Evolutionary conservation across 2,329 filamentous ascomycete genomes (phyloP).

Genomic region (Penicillium sp.): DNA sequence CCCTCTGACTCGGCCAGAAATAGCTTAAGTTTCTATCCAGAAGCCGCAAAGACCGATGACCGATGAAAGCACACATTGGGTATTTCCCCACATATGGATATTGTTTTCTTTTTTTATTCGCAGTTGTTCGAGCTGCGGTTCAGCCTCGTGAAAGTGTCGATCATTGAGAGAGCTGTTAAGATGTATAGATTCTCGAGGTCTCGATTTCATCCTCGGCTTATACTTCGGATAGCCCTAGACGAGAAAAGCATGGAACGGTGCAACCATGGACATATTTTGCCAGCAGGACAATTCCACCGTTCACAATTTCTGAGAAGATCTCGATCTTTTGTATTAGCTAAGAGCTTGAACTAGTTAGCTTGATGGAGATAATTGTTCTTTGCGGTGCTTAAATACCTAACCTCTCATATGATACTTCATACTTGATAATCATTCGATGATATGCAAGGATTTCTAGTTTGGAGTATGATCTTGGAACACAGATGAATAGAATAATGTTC

Average conservation of each 20-base stretch:
- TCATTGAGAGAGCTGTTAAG: neutral
- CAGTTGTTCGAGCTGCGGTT: neutral
- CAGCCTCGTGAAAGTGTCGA: neutral
- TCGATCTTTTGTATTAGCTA: neutral
- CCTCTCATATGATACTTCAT: constrained; percentile 35
- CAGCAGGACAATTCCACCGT: neutral
- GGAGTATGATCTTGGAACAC: neutral
- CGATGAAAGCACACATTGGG: neutral
- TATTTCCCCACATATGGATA: neutral
- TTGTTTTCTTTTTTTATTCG: neutral
- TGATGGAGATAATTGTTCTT: neutral
- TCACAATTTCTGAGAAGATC: neutral
- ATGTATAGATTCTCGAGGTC: neutral
- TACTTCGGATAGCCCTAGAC: neutral
- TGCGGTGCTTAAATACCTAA: neutral
- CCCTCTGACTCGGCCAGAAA: neutral
- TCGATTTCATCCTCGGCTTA: neutral
- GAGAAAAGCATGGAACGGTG: neutral
- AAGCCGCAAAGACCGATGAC: neutral
- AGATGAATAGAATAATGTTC: neutral
- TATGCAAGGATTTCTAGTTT: neutral
- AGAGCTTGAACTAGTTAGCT: neutral
- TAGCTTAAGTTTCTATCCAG: neutral
- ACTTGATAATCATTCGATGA: no score
- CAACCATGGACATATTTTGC: neutral